Evolutionary conservation across 78 protist species (phyloP).

Genomic region (Dictyostelium purpureum): DNA sequence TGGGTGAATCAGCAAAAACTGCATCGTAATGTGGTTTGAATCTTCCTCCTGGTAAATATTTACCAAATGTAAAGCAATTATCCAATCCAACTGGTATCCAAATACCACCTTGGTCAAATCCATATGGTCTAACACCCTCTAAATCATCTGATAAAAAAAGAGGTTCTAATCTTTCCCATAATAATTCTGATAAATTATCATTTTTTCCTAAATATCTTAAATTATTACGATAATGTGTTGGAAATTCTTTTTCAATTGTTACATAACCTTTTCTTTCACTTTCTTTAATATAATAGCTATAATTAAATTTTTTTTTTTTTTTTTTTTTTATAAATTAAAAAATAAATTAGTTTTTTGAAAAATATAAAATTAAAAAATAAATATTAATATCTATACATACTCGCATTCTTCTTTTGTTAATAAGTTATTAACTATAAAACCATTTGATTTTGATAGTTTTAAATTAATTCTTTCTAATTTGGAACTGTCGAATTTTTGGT

Average conservation of each 20-base stretch:
- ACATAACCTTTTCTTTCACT: slow-evolving; percentile 36
- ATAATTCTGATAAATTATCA: slow-evolving; percentile 13
- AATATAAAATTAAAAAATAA: neutral
- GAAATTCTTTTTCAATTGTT: slow-evolving; percentile 61
- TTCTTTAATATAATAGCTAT: slow-evolving; percentile 44
- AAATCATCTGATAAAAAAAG: neutral
- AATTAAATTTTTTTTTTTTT: neutral
- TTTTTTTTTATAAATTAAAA: neutral
- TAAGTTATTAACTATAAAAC: slow-evolving; percentile 34
- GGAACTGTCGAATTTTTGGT: neutral
- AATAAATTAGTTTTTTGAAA: neutral
- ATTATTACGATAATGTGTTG: slow-evolving; percentile 56
- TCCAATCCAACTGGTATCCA: slow-evolving; percentile 74
- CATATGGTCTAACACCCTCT: slow-evolving; percentile 63
- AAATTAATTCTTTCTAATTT: slow-evolving; percentile 6
- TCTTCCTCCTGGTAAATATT: slow-evolving; percentile 51
- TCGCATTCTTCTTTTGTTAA: slow-evolving; percentile 57
- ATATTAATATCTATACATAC: slow-evolving; percentile 29
- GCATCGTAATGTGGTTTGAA: slow-evolving; percentile 70
- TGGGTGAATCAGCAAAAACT: slow-evolving; percentile 20
- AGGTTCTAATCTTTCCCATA: slow-evolving; percentile 48
- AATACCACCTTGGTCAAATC: slow-evolving; percentile 69
- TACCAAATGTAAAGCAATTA: slow-evolving; percentile 66
- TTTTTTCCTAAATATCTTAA: slow-evolving; percentile 43
- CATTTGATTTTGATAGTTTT: slow-evolving; percentile 23